These are phyloP conservation scores for Pseudogymnoascus verrucosus DNA, from an alignment of 2,329 filamentous ascomycete species.

Conservation along the genomic window DNA sequence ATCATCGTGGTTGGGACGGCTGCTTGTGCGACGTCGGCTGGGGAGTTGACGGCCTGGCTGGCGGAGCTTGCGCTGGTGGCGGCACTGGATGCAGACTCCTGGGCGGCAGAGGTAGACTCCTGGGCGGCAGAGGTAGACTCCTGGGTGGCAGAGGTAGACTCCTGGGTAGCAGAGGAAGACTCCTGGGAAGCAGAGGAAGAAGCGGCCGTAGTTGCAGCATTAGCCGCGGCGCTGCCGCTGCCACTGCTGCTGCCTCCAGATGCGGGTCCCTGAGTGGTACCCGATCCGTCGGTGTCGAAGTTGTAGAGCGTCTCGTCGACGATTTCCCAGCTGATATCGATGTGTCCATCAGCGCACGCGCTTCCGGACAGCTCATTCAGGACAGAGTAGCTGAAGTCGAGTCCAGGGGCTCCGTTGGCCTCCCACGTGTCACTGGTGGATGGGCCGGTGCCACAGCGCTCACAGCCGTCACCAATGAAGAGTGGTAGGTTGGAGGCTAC, in stretches of 20 bases:
- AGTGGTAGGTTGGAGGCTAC: not conserved
- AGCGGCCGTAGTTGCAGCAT: not conserved
- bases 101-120: not conserved
- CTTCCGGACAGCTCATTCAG: not conserved
- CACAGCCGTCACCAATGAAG: constrained; percentile 1
- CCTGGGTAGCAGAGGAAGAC: not conserved
- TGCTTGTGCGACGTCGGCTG: not conserved
- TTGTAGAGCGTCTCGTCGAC: not conserved
- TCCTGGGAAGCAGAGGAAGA: not conserved
- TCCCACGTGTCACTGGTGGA: not conserved
- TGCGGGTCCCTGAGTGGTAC: not conserved
- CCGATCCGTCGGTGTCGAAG: constrained; percentile 1
- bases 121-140: not conserved
- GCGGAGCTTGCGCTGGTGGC: not conserved
- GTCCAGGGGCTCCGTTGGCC: not conserved
- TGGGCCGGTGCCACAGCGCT: not conserved
- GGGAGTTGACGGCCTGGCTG: not conserved
- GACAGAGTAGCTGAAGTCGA: constrained; percentile 3
- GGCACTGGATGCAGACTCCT: not conserved
- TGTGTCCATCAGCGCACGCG: not conserved
- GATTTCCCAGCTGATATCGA: not conserved
- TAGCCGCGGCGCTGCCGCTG: not conserved
- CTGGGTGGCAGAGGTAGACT: not conserved
- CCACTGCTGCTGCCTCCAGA: not conserved
- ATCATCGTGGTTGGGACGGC: not conserved